Evolutionary conservation across 2,329 filamentous ascomycete species (phyloP).

Genomic region (Pseudogymnoascus sp.): DNA sequence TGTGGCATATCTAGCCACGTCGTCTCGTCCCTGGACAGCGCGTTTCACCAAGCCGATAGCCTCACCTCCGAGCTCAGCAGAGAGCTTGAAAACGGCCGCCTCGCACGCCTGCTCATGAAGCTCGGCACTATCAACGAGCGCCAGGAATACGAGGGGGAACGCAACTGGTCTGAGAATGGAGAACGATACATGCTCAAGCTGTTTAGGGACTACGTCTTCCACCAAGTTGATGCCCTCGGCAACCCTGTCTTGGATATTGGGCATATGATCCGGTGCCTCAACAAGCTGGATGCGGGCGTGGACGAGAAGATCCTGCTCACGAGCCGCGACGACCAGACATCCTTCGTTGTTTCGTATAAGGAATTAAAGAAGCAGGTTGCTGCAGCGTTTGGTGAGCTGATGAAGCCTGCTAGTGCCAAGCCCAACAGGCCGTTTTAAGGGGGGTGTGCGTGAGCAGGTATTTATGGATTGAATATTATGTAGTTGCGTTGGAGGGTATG

Average conservation of each 20-base stretch:
- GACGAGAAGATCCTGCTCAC: conserved; percentile 81
- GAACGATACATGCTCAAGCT: conserved; percentile 89
- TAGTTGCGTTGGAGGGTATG: background rate
- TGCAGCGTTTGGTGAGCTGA: conserved; percentile 49
- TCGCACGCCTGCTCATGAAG: conserved; percentile 75
- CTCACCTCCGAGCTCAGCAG: conserved; percentile 62
- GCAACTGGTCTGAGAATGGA: conserved; percentile 82
- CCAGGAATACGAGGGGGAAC: conserved; percentile 70
- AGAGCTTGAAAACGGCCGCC: conserved; percentile 82
- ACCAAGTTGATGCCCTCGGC: conserved; percentile 81
- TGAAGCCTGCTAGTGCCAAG: conserved; percentile 14
- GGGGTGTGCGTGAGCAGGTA: background rate
- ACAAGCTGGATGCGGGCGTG: conserved; percentile 83
- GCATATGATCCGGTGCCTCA: conserved; percentile 78
- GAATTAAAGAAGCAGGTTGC: conserved; percentile 66
- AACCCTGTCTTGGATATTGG: conserved; percentile 78
- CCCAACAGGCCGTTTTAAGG: background rate
- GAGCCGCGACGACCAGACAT: conserved; percentile 82
- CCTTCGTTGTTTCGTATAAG: conserved; percentile 81
- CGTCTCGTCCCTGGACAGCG: conserved; percentile 64
- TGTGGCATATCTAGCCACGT: conserved; percentile 70
- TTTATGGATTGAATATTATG: conserved; percentile 4
- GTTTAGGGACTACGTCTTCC: conserved; percentile 95
- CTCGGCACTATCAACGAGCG: conserved; percentile 84
- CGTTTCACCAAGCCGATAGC: conserved; percentile 71